Evolutionary conservation across 2,329 filamentous ascomycete species (phyloP), one percentile per base, ranked within the genome.

Genomic region (Talaromyces sp.): DNA sequence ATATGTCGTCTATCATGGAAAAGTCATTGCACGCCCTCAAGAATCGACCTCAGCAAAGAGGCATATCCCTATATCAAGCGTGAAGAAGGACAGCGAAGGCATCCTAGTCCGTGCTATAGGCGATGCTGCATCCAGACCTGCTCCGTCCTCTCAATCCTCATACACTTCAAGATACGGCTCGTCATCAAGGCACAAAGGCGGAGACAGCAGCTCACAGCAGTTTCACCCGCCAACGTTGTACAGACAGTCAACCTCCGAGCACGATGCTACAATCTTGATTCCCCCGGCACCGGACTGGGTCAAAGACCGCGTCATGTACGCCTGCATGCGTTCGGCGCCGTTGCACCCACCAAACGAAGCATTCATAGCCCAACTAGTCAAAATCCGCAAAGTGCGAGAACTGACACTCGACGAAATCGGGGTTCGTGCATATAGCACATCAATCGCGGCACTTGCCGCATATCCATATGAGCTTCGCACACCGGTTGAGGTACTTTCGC

Each of bases 401-500:
- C 81, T 97, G 1, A 88, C 85, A 0, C 86, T 88, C 8, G 93
- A 97, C 71, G 84, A 90, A 56, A 88, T 96, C 66, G 92, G 92
- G 1, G 88, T 93, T 0, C 86, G 92, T 58, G 93, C 94, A 0
- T 98, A 98, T 74, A 93, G 91, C 34, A 93, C 90, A 1, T 89
- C 90, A 13, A 96, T 98, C 69, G 92, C 95, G 5, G 81, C 91
- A 0, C 77, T 99, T 19, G 87, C 91, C 3, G 91, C 94, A 0
- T 97, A 97, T 72, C 92, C 93, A 0, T 79, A 87, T 71, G 76
- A 74, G 47, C 74, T 90, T 67, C 79, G 74, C 22, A 80, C 72
- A 3, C 71, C 79, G 0, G 72, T 74, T 2, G 82, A 85, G 67
- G 73, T 85, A 34, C 72, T 77, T 4, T 70, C 77, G 3, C 79